Evolutionary conservation across 2,329 filamentous ascomycete genomes (phyloP), one percentile per base, ranked within the genome.

Genomic region (Davidsoniella eucalypti): DNA sequence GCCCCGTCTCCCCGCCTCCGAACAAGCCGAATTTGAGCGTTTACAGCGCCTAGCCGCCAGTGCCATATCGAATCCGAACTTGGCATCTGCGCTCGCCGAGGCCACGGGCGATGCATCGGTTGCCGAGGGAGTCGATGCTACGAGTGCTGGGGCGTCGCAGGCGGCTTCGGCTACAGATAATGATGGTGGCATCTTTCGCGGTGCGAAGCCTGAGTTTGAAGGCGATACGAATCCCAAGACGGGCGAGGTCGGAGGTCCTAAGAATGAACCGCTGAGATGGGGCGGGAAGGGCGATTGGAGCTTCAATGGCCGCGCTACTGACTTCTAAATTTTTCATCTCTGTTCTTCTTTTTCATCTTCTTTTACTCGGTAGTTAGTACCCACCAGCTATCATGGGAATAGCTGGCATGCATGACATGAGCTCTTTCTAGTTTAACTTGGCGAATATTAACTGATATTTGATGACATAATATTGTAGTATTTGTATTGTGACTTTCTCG

Each of bases 231-330:
- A 98, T 64, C 92, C 92, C 2, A 83, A 82, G 70, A 98, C 92
- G 1, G 92, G 92, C 21, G 92, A 98, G 71, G 78, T 95, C 9
- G 92, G 92, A 5, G 92, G 92, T 1, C 92, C 92, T 5, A 98
- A 96, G 78, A 96, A 94, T 61, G 90, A 98, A 66, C 92, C 92
- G 47, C 61, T 96, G 61, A 70, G 88, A 58, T 95, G 90, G 90
- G 87, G 87, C 0, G 69, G 73, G 16, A 62, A 59, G 0, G 81
- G 85, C 1, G 78, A 82, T 59, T 98, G 88, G 83, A 95, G 87
- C 63, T 98, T 85, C 65, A 95, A 95, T 64, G 92, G 92, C 44
- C 72, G 90, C 55, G 88, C 93, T 50, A 96, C 90, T 21, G 92
- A 98, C 66, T 98, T 98, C 54, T 79, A 57, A 61, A 40, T n/a